Base-by-base conservation (phyloP, 164 flowering plant genomes). In the Protea cynaroides region DNA sequence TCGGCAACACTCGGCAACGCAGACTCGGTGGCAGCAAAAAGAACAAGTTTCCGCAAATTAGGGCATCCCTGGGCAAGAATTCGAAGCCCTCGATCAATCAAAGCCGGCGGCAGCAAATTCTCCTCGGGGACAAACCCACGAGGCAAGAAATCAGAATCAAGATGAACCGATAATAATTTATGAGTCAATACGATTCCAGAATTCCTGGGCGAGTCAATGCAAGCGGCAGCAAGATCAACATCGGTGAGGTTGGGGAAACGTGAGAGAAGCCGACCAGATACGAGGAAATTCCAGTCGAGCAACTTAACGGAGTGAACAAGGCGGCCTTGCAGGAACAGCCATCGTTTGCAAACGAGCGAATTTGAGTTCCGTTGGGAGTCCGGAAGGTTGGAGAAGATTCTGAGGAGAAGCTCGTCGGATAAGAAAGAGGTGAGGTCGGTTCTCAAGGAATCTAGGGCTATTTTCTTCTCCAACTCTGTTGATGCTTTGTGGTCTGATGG, bases 261-360 rank as follows among this genome's bases (percentile, higher is more conserved):
- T 3, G 66, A 69, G 63, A 81, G 62, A 58, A 91, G 76, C 44
- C 90, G 63, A 46, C 97, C 90, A 0, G 91, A 82, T 17, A 71
- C 69, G 5, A 91, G 81, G 61, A 87, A 91, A 1, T 68, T 72
- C 92, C 89, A 91, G 53, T 91, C 96, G 8, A 84, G 74, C 23
- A 91, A 67, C 75, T 70, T 83, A 15, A 91, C 24, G 8, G 87
- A 83, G 50, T 82, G 78, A 13, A 81, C 76, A 7, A 88, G 80
- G 10, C 85, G 81, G 14, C 96, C 97, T 25, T 80, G 80, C 49
- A 91, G 80, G 57, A 62, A 58, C 17, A 87, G 64, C 97, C 97
- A 91, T 34, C 93, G 77, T 69, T 86, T 87, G 76, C 93, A 88
- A 25, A 91, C 96, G n/a, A 91, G 78, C 12, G 74, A 86, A 56